Evolutionary conservation across 2,329 filamentous ascomycete genomes (phyloP), one percentile per base, ranked within the genome.

Genomic region (Fusarium sarcochroum): DNA sequence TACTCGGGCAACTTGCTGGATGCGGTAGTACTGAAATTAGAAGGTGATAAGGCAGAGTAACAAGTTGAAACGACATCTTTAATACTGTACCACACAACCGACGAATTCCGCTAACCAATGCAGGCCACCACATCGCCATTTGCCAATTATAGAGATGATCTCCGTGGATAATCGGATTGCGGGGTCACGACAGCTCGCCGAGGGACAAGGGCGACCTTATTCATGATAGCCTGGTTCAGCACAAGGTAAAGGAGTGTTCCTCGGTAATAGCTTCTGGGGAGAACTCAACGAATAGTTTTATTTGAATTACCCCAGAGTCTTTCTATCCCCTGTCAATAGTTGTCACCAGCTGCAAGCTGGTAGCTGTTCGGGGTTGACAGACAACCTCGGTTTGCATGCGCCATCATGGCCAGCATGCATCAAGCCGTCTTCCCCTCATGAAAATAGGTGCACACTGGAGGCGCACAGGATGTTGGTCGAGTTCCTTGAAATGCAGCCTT

Each of bases 51-150:
- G n/a, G n/a, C n/a, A n/a, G 15, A 42, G 25, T 27, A 32, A 20
- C n/a, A 32, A 37, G 37, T 37, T 40, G 37, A 47, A 50, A 54
- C 47, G 45, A 30, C 44, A 23, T 57, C 48, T 37, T 53, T 30
- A 11, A 34, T 34, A 18, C 18, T 23, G 17, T 34, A 40, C 30
- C 23, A 38, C 57, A 42, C 46, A 35, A 50, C 30, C 25, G 48
- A 44, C 45, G 38, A 51, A 60, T 57, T 57, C 68, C 62, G 57
- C 71, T 74, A 73, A 65, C 71, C 69, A 58, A 73, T 73, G 68
- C 62, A 70, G 65, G 69, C 64, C 68, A 70, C 68, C 67, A 72
- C 55, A 60, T 73, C 69, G 71, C 58, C 66, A 61, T 54, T 46
- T 50, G 42, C 65, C 62, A 47, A 51, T 45, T 63, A 34, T 27